These are phyloP conservation scores for Platismatia glauca DNA, from an alignment of 495 filamentous ascomycete species.

Conservation along the genomic window DNA sequence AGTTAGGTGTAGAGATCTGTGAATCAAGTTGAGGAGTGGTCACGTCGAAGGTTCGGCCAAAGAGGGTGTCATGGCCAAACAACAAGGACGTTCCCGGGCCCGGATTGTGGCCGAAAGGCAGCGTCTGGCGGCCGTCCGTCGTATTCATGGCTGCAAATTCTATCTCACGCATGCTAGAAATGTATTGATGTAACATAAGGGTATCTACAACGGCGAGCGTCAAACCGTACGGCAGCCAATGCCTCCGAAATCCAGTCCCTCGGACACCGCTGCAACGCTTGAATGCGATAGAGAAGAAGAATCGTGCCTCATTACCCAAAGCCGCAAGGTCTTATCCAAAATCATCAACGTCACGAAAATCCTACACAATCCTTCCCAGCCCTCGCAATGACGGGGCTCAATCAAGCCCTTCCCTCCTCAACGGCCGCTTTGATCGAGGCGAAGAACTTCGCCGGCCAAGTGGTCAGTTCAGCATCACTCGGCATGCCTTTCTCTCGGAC, in stretches of 20 bases:
- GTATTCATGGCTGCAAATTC: not conserved
- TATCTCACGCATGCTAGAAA: not conserved
- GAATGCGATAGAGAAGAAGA: slow-evolving; percentile 4
- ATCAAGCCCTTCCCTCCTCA: slow-evolving; percentile 37
- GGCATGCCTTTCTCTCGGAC: slow-evolving; percentile 59
- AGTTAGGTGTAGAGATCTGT: not conserved
- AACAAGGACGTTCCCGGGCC: not conserved
- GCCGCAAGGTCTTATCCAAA: slow-evolving; percentile 7
- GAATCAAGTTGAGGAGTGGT: not conserved
- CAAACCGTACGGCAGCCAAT: not conserved
- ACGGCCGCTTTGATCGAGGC: slow-evolving; percentile 53
- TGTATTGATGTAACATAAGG: slow-evolving; percentile 8
- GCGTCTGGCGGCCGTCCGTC: not conserved
- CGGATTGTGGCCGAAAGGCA: not conserved
- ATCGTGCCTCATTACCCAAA: slow-evolving; percentile 11
- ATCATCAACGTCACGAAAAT: not conserved
- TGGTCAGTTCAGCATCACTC: slow-evolving; percentile 57
- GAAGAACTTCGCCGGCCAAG: slow-evolving; percentile 63
- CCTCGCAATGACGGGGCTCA: not conserved
- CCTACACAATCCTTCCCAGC: not conserved
- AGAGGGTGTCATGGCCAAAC: not conserved
- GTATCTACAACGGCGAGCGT: slow-evolving; percentile 2
- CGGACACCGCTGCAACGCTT: slow-evolving; percentile 3
- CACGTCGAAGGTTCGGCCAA: not conserved
- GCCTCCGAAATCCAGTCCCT: slow-evolving; percentile 7